phyloP scores from a whole-genome alignment of 2,329 filamentous ascomycete genomes.

The Dactylellina parvicollis region DNA sequence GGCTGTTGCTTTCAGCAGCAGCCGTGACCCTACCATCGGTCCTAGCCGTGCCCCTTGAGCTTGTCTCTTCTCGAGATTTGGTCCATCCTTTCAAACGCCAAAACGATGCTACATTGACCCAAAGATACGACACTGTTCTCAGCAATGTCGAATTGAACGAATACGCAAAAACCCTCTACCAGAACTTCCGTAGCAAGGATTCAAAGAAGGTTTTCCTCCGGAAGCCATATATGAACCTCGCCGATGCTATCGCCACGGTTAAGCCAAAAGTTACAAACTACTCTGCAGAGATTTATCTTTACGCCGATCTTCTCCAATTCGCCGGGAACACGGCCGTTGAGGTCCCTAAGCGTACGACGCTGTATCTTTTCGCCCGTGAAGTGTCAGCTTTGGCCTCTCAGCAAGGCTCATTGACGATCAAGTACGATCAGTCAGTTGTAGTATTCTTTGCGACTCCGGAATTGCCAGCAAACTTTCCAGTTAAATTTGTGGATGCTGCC shows the following conservation, averaged over 20 bases:
- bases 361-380: constrained; percentile 40
- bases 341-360: constrained; percentile 35
- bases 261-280: constrained; percentile 24
- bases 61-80: not conserved
- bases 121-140: constrained; percentile 43
- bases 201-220: constrained; percentile 38
- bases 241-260: constrained; percentile 25
- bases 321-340: constrained; percentile 14
- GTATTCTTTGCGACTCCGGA: constrained; percentile 45
- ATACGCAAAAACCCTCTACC: constrained; percentile 41
- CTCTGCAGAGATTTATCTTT: constrained; percentile 40
- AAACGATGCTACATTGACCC: constrained; percentile 22
- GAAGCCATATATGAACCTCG: constrained; percentile 47
- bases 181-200: constrained; percentile 49
- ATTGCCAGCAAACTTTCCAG: constrained; percentile 24
- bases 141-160: constrained; percentile 47
- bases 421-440: constrained; percentile 38
- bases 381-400: constrained; percentile 19
- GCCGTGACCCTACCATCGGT: constrained; percentile 4
- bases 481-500: constrained; percentile 30
- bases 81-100: not conserved
- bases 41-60: constrained; percentile 19
- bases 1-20: constrained; percentile 16
- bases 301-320: constrained; percentile 39
- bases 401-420: constrained; percentile 41